phyloP scores from a whole-genome alignment of 2,329 filamentous ascomycete genomes.

The Aspergillus costaricaensis region DNA sequence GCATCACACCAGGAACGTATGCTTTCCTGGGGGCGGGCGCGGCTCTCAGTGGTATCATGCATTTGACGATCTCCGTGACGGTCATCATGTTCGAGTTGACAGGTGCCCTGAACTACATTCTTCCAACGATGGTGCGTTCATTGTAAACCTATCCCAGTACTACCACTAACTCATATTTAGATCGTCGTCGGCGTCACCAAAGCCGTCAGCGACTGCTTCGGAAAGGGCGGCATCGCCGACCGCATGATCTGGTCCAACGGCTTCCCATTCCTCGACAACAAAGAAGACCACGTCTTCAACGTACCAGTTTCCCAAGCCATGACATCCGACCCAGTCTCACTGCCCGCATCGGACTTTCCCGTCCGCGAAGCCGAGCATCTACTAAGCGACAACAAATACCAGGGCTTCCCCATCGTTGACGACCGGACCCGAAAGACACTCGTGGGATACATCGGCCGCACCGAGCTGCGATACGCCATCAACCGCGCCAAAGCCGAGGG shows the following conservation, averaged over 20 bases:
- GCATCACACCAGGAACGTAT: slow-evolving; percentile 96
- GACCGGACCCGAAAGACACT: slow-evolving; percentile 69
- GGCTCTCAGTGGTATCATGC: slow-evolving; percentile 94
- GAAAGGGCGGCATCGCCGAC: slow-evolving; percentile 95
- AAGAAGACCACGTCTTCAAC: slow-evolving; percentile 95
- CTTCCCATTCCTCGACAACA: slow-evolving; percentile 94
- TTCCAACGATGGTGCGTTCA: slow-evolving; percentile 78
- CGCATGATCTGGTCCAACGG: slow-evolving; percentile 99
- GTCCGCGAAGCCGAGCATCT: slow-evolving; percentile 76
- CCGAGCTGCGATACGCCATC: slow-evolving; percentile 87
- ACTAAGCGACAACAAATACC: slow-evolving; percentile 76
- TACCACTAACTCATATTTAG: slow-evolving; percentile 32
- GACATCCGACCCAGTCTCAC: slow-evolving; percentile 71
- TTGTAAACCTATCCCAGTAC: neutral
- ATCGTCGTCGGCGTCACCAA: slow-evolving; percentile 98
- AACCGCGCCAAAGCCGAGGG: slow-evolving; percentile 73
- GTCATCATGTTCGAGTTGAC: slow-evolving; percentile 99
- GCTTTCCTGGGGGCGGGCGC: slow-evolving; percentile 92
- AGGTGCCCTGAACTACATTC: slow-evolving; percentile 92
- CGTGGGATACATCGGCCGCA: slow-evolving; percentile 88
- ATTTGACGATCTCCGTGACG: slow-evolving; percentile 92
- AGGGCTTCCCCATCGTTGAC: slow-evolving; percentile 91
- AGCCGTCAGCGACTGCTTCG: slow-evolving; percentile 83
- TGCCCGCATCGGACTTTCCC: slow-evolving; percentile 73
- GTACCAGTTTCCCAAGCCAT: slow-evolving; percentile 91